These are phyloP conservation scores for Colletotrichum euphorbiae DNA, from an alignment of 2,329 filamentous ascomycete species.

Conservation along the genomic window DNA sequence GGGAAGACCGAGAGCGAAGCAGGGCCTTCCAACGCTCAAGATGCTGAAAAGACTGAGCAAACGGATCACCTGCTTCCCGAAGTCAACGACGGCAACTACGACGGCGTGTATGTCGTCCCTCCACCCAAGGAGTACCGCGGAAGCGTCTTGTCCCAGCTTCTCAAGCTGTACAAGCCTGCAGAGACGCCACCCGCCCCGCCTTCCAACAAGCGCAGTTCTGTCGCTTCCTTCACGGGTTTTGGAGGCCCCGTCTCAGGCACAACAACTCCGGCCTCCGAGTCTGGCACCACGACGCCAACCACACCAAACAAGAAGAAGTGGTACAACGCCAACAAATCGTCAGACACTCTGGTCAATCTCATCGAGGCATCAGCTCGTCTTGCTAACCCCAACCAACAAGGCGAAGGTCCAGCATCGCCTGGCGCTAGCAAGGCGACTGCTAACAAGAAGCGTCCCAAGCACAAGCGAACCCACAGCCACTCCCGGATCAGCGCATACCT, in stretches of 20 bases:
- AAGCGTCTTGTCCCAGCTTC: slow-evolving; percentile 58
- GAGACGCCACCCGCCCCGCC: slow-evolving; percentile 41
- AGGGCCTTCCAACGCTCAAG: slow-evolving; percentile 30
- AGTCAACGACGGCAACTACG: slow-evolving; percentile 53
- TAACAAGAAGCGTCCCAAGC: slow-evolving; percentile 49
- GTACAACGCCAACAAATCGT: slow-evolving; percentile 61
- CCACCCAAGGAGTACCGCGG: slow-evolving; percentile 56
- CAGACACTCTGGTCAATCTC: slow-evolving; percentile 60
- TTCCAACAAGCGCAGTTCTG: slow-evolving; percentile 36
- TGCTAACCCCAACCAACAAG: slow-evolving; percentile 49
- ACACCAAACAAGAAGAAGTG: slow-evolving; percentile 60
- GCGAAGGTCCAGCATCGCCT: slow-evolving; percentile 39
- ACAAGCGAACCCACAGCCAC: slow-evolving; percentile 52
- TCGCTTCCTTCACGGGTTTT: slow-evolving; percentile 47
- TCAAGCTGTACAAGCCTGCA: slow-evolving; percentile 59
- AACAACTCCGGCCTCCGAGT: slow-evolving; percentile 49
- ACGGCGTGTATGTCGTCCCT: slow-evolving; percentile 56
- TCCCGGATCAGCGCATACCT: slow-evolving; percentile 53
- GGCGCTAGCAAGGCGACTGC: slow-evolving; percentile 39
- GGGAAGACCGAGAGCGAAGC: slow-evolving; percentile 13
- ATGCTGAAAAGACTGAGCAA: slow-evolving; percentile 9
- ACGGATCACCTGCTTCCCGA: slow-evolving; percentile 44
- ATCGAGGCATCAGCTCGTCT: slow-evolving; percentile 59
- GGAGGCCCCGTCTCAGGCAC: slow-evolving; percentile 52
- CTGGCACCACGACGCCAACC: slow-evolving; percentile 48